Conservation (phyloP, 2,329 filamentous ascomycete genomes). For the Pyrenophora tritici-repentis region DNA sequence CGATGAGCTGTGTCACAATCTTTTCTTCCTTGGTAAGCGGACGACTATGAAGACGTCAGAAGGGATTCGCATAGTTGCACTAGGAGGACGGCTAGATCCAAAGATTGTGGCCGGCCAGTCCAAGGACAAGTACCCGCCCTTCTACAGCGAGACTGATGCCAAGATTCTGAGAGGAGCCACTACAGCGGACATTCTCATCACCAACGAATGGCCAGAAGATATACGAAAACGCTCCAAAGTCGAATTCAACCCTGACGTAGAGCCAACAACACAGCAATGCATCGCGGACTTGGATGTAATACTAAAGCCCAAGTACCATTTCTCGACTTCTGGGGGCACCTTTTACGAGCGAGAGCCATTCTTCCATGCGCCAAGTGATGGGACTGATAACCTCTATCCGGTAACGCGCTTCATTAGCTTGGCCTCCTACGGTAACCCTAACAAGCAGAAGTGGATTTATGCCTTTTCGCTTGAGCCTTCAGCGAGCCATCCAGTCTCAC, state of each 20-base stretch:
- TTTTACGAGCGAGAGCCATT: conserved; percentile 95
- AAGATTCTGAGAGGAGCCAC: conserved; percentile 76
- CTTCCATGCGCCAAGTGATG: conserved; percentile 65
- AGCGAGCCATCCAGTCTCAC: conserved; percentile 61
- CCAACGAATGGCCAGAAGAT: conserved; percentile 79
- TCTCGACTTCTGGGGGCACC: conserved; percentile 70
- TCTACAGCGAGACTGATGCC: conserved; percentile 77
- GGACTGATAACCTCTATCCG: conserved; percentile 57
- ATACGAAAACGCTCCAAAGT: conserved; percentile 73
- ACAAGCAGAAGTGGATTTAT: conserved; percentile 81
- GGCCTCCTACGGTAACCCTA: conserved; percentile 73
- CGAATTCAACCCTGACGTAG: conserved; percentile 59
- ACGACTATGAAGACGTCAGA: conserved; percentile 88
- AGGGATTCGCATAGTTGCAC: conserved; percentile 81
- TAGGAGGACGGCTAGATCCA: conserved; percentile 75
- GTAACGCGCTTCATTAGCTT: conserved; percentile 91
- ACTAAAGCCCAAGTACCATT: conserved; percentile 90
- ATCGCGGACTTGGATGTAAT: conserved; percentile 78
- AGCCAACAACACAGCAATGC: conserved; percentile 64
- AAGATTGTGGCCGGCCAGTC: conserved; percentile 66
- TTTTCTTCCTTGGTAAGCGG: conserved; percentile 84
- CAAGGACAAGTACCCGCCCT: conserved; percentile 74
- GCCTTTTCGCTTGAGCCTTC: conserved; percentile 68
- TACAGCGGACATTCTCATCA: conserved; percentile 83
- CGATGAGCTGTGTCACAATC: conserved; percentile 80